Evolutionary conservation across 202 grass and related monocot genomes (phyloP).

Genomic region (Setaria viridis): DNA sequence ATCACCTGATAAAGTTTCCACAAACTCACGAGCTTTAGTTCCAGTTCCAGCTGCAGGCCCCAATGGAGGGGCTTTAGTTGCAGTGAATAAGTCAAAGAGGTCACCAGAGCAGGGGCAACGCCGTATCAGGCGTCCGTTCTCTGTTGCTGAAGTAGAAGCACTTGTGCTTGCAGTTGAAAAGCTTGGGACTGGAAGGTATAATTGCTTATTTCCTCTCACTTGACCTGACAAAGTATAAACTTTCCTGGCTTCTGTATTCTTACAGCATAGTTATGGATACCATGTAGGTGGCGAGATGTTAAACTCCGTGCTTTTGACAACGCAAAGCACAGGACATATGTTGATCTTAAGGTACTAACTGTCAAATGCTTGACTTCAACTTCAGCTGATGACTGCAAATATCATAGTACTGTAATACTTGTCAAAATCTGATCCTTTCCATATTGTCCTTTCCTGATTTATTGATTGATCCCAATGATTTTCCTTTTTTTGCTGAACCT

Average conservation of each 20-base stretch:
- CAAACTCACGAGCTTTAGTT: slow-evolving; percentile 60
- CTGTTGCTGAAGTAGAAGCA: slow-evolving; percentile 95
- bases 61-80: slow-evolving; percentile 64
- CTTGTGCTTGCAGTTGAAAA: slow-evolving; percentile 96
- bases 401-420: slow-evolving; percentile 21
- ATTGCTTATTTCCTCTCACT: not conserved
- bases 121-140: slow-evolving; percentile 90
- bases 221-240: no score
- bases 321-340: not conserved
- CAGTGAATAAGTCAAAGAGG: slow-evolving; percentile 74
- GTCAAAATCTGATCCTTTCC: slow-evolving; percentile 10
- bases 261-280: no score
- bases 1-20: slow-evolving; percentile 51
- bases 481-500: no score
- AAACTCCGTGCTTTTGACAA: no score
- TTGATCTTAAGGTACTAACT: slow-evolving; percentile 93
- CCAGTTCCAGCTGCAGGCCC: slow-evolving; percentile 50
- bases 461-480: slow-evolving; percentile 1
- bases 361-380: slow-evolving; percentile 32
- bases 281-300: no score
- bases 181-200: slow-evolving; percentile 99
- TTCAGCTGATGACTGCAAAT: slow-evolving; percentile 29
- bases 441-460: slow-evolving; percentile 16
- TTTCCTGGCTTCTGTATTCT: no score
- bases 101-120: slow-evolving; percentile 76